These are phyloP conservation scores for Botrytis fabae DNA, from an alignment of 2,329 filamentous ascomycete genomes.

Conservation along the genomic window DNA sequence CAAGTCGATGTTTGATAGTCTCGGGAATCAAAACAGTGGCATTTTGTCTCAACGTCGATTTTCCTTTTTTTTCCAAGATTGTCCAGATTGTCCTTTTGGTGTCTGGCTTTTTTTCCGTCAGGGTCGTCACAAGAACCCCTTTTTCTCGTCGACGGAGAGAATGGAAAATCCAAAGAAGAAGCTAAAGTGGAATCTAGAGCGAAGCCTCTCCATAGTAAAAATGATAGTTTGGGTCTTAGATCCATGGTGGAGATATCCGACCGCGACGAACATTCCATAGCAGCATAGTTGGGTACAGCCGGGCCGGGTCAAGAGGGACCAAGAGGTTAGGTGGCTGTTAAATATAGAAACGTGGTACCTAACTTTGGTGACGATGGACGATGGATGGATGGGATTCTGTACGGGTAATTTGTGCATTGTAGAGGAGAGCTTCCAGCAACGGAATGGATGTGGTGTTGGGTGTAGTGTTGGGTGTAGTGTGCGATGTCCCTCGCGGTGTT, in stretches of 20 bases:
- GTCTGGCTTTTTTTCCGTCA: background rate
- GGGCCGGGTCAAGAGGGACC: background rate
- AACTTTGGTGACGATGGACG: background rate
- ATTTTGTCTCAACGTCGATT: background rate
- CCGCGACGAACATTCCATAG: conserved; percentile 6
- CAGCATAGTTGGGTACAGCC: background rate
- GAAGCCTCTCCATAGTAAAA: conserved; percentile 14
- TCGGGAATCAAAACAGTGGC: background rate
- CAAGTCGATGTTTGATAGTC: background rate
- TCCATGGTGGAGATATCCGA: conserved; percentile 16
- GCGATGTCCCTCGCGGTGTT: background rate
- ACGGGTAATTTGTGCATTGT: no score
- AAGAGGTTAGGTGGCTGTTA: background rate
- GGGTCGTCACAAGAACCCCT: conserved; percentile 1
- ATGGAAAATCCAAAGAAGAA: conserved; percentile 1
- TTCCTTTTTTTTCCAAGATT: background rate
- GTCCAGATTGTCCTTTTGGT: background rate
- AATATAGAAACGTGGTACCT: conserved; percentile 10
- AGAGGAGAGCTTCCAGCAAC: background rate
- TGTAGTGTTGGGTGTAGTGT: no score
- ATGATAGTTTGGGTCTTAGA: conserved; percentile 13
- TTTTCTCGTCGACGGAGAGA: conserved; percentile 3
- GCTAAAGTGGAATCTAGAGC: conserved; percentile 1
- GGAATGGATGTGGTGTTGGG: no score
- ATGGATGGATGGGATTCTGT: background rate